Base-by-base conservation (phyloP, 176 grass and related monocot species). In the Tillandsia fasciculata region DNA sequence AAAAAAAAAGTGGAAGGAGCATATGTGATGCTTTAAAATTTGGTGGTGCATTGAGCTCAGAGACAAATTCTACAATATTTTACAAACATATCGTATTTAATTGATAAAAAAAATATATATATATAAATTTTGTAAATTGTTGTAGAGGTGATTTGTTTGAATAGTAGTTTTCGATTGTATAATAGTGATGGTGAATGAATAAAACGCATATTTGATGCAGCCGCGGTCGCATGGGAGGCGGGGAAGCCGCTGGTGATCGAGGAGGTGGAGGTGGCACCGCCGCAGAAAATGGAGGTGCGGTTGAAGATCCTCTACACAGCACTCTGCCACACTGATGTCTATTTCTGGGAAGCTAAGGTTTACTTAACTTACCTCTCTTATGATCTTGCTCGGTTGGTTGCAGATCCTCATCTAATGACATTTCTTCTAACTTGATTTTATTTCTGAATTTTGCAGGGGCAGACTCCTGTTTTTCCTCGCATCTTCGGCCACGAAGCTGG, bases 331-430 rank as follows among this genome's bases (percentile, higher is more conserved):
- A 91, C 87, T 22, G 91, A 96, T 22, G 83, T 96, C 78, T 91
- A 75, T 85, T 96, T 96, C 78, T 96, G 91, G 91, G 91, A 96
- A 72, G 87, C 91, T 18, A 96, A 91, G 87, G 91, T 96, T 42
- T 42, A 5, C 33, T 42, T 42, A 42, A 7, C 33, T 42, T 1
- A 7, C 4, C 33, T 42, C 4, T 42, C 33, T 61, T 22, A 23
- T 61, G 56, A 15, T 61, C 12, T 42, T 5, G 33, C 33, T 42
- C 33, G 4, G 33, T 42, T 42, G 33, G 33, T 42, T 42, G 33
- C 33, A 42, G 33, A 42, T 42, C 33, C 3, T 1, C 33, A 6
- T 42, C 3, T 42, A 42, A 42, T 6, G 9, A 51, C 29, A 8
- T 42, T 7, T 42, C 50, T 7, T 42, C 50, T 29, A 14, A 54